Conservation (phyloP, 2,329 filamentous ascomycete species). For the Exophiala calicioides region DNA sequence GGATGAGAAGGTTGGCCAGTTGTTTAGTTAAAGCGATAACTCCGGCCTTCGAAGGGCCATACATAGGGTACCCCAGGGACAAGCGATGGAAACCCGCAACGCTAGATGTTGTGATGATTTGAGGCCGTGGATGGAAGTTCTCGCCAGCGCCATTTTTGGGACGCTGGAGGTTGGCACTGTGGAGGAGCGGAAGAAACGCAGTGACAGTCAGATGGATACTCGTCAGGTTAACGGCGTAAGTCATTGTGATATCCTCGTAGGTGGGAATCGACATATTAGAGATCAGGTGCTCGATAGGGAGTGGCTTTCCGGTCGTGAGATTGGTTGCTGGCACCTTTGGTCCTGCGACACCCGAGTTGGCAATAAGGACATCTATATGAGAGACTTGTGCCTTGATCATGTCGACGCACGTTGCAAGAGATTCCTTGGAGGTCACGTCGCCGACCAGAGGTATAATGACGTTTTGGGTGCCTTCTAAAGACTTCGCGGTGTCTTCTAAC, state of each 20-base stretch:
- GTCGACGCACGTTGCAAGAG: slow-evolving; percentile 37
- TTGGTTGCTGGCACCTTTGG: slow-evolving; percentile 32
- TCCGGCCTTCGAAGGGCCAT: slow-evolving; percentile 48
- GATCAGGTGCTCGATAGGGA: slow-evolving; percentile 7
- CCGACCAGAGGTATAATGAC: slow-evolving; percentile 46
- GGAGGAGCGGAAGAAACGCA: slow-evolving; percentile 43
- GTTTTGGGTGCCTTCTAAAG: slow-evolving; percentile 32
- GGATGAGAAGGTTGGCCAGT: slow-evolving; percentile 45
- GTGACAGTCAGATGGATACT: slow-evolving; percentile 41
- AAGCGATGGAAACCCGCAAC: slow-evolving; percentile 47
- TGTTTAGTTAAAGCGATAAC: slow-evolving; percentile 52
- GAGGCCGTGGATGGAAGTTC: slow-evolving; percentile 36
- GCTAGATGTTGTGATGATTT: slow-evolving; percentile 50
- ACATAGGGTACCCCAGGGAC: slow-evolving; percentile 42
- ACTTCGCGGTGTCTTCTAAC: slow-evolving; percentile 45
- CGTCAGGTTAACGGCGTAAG: slow-evolving; percentile 39
- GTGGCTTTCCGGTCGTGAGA: neutral
- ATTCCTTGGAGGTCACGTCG: slow-evolving; percentile 43
- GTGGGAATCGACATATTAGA: slow-evolving; percentile 10
- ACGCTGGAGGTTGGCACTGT: slow-evolving; percentile 43
- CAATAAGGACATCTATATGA: slow-evolving; percentile 39
- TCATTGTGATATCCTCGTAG: slow-evolving; percentile 36
- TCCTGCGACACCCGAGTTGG: slow-evolving; percentile 42
- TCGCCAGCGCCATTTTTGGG: slow-evolving; percentile 31
- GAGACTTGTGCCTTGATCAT: slow-evolving; percentile 37